Evolutionary conservation across 2,329 filamentous ascomycete species (phyloP).

Genomic region (Calonectria hongkongensis): DNA sequence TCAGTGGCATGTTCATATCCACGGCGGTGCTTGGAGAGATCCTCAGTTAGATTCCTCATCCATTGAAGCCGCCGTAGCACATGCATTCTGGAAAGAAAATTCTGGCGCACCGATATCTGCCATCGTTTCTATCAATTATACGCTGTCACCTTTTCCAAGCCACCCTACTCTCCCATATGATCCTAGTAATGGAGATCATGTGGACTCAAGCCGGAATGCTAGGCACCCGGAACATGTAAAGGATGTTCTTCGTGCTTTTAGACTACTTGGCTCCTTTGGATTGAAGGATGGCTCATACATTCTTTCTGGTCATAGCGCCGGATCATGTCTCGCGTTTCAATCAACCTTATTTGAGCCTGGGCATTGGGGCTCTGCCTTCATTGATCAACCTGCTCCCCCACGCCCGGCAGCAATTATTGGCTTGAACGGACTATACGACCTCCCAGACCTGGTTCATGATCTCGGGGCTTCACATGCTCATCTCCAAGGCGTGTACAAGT

Average conservation of each 20-base stretch:
- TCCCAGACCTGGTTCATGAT: not conserved
- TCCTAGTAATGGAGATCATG: not conserved
- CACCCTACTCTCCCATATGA: slow-evolving; percentile 22
- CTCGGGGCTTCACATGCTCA: not conserved
- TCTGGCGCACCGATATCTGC: not conserved
- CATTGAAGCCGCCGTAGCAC: slow-evolving; percentile 1
- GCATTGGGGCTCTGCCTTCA: not conserved
- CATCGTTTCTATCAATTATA: slow-evolving; percentile 7
- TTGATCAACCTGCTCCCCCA: not conserved
- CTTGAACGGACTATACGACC: slow-evolving; percentile 10
- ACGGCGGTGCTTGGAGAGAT: slow-evolving; percentile 16
- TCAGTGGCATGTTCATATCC: slow-evolving; percentile 24
- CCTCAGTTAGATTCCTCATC: slow-evolving; percentile 17
- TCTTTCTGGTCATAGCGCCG: not conserved
- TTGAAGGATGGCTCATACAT: not conserved
- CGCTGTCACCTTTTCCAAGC: not conserved
- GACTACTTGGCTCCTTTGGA: not conserved
- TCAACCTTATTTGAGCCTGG: not conserved
- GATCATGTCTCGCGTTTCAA: slow-evolving; percentile 13
- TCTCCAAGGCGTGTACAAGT: not conserved
- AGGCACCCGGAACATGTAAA: slow-evolving; percentile 3
- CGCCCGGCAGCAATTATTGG: slow-evolving; percentile 1
- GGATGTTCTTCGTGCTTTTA: slow-evolving; percentile 1
- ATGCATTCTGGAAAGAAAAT: not conserved
- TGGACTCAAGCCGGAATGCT: slow-evolving; percentile 2